phyloP scores from a whole-genome alignment of 331 rosid genomes.

The Prunus yedoensis region DNA sequence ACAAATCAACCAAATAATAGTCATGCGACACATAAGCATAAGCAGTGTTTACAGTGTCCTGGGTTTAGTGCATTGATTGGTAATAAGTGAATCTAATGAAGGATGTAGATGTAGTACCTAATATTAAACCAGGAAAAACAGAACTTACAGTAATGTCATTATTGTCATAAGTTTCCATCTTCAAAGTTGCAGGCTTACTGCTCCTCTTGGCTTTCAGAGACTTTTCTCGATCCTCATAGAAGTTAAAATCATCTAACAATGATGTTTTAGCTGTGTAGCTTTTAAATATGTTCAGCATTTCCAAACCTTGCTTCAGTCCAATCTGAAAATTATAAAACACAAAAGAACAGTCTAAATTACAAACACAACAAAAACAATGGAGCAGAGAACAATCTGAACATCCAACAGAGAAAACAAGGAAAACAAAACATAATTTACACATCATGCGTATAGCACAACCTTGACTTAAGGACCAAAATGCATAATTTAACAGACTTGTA shows the following conservation, averaged over 20 bases:
- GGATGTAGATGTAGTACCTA: background rate
- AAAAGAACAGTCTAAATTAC: background rate
- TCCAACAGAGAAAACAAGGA: background rate
- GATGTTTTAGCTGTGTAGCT: slow-evolving; percentile 46
- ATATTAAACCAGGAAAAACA: background rate
- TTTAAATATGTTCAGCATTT: slow-evolving; percentile 76
- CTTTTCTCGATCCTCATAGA: slow-evolving; percentile 63
- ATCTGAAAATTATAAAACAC: slow-evolving; percentile 48
- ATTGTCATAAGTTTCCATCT: slow-evolving; percentile 28
- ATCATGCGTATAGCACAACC: too few species aligned
- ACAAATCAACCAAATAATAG: background rate
- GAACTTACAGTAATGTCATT: slow-evolving; percentile 29
- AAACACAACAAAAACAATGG: background rate
- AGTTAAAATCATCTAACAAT: slow-evolving; percentile 70
- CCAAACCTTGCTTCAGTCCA: slow-evolving; percentile 66
- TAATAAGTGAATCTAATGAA: too few species aligned
- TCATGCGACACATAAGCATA: background rate
- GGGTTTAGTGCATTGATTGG: too few species aligned
- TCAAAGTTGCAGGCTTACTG: slow-evolving; percentile 35
- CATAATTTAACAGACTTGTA: too few species aligned
- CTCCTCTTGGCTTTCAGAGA: slow-evolving; percentile 31
- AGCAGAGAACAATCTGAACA: background rate
- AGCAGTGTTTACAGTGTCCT: background rate
- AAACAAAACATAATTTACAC: background rate
- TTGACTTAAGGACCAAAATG: too few species aligned